Evolutionary conservation across 768 basidiomycete species (phyloP).

Genomic region (Leccinum olivaceopallidum): DNA sequence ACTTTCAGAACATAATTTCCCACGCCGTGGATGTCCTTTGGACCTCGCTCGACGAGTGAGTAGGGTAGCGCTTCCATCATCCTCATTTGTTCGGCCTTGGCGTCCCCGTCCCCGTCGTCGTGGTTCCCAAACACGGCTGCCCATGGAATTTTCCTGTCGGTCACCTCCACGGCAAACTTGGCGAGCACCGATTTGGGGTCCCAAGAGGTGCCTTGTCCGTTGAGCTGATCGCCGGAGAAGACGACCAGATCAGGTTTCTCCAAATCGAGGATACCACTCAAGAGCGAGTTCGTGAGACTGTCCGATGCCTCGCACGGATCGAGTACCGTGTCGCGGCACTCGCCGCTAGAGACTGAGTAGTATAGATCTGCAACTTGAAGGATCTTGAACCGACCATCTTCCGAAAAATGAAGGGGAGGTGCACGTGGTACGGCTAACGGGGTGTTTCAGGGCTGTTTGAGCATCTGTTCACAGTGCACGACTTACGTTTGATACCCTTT

Average conservation of each 20-base stretch:
- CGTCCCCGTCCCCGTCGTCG: constrained; percentile 70
- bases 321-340: constrained; percentile 70
- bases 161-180: constrained; percentile 81
- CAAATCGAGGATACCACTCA: constrained; percentile 66
- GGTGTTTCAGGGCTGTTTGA: constrained; percentile 1
- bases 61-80: constrained; percentile 83
- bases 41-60: constrained; percentile 78
- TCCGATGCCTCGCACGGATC: constrained; percentile 65
- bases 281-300: constrained; percentile 71
- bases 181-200: constrained; percentile 85
- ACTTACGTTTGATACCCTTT: constrained; percentile 71
- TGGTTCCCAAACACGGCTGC: constrained; percentile 94
- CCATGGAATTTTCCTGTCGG: constrained; percentile 82
- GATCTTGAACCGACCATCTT: constrained; percentile 83
- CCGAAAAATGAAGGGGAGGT: constrained; percentile 79
- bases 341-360: constrained; percentile 78
- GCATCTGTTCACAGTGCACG: too few relatives aligned
- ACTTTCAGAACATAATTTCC: constrained; percentile 93
- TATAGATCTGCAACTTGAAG: constrained; percentile 94
- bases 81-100: constrained; percentile 64
- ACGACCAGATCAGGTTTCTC: constrained; percentile 93
- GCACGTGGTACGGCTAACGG: constrained; percentile 64
- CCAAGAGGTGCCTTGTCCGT: constrained; percentile 90
- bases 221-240: constrained; percentile 91
- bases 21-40: constrained; percentile 81